A percentile compares a stretch with the other conserved stretches of the same genome.
phyloP scores from a whole-genome alignment of 345 rosid species.

The Melaleuca quinquenervia region DNA sequence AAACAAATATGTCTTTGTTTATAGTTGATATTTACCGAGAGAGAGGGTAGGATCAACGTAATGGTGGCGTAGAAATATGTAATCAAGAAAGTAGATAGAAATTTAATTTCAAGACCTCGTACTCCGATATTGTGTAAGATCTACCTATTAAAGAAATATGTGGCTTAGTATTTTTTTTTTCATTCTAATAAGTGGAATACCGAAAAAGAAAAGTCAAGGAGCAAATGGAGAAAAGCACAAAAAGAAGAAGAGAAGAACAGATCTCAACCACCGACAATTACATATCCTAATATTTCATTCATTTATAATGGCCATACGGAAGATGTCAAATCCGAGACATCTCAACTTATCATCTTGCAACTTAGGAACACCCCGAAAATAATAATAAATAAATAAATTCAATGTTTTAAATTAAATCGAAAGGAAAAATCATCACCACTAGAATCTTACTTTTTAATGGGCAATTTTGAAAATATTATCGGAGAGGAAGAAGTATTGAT shows the following conservation, averaged over 20 bases:
- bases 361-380: not conserved
- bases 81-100: not conserved
- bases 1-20: not conserved
- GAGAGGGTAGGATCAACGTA: too few species aligned
- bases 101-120: accelerated
- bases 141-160: too few species aligned
- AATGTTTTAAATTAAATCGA: not conserved
- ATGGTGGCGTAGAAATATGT: not conserved
- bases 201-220: not conserved
- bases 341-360: not conserved
- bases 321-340: not conserved
- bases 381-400: too few species aligned
- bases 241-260: not conserved
- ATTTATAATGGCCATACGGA: not conserved
- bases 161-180: not conserved
- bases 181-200: accelerated
- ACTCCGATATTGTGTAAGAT: not conserved
- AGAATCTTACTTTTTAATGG: not conserved
- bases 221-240: not conserved
- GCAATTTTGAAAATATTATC: not conserved
- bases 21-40: not conserved
- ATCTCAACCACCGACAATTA: not conserved
- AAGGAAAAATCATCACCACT: not conserved
- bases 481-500: not conserved
- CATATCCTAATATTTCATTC: accelerated